These are phyloP conservation scores for Exophiala dermatitidis DNA, from an alignment of 2,329 filamentous ascomycete species.

Conservation along the genomic window DNA sequence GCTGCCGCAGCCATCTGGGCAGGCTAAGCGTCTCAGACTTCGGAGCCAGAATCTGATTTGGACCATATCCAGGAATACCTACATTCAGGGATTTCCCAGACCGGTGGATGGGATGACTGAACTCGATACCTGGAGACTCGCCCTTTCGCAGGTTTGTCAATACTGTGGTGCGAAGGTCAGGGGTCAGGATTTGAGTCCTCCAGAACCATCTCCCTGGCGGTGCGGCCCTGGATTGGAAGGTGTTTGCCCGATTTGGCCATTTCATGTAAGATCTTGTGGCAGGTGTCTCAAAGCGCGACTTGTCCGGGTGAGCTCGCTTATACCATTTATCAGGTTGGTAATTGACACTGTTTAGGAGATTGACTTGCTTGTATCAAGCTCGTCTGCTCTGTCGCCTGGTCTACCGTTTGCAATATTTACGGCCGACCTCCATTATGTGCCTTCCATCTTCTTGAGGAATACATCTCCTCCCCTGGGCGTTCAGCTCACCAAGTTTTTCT, in stretches of 20 bases:
- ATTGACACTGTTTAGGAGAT: constrained; percentile 53
- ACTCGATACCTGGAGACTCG: constrained; percentile 68
- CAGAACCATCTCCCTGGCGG: constrained; percentile 42
- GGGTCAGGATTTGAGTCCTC: constrained; percentile 9
- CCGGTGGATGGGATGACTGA: constrained; percentile 61
- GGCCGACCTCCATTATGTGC: constrained; percentile 53
- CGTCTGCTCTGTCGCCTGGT: constrained; percentile 59
- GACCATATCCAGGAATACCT: constrained; percentile 59
- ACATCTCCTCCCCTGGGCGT: constrained; percentile 42
- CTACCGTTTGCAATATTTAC: constrained; percentile 63
- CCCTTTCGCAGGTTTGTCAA: constrained; percentile 58
- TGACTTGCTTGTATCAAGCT: constrained; percentile 58
- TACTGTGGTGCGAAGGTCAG: constrained; percentile 50
- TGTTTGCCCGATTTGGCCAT: constrained; percentile 63
- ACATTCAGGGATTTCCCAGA: constrained; percentile 60
- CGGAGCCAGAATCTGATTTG: constrained; percentile 61
- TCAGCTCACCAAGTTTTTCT: constrained; percentile 60
- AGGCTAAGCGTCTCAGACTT: constrained; percentile 26
- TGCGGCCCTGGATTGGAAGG: constrained; percentile 56
- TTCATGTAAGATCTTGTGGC: constrained; percentile 60
- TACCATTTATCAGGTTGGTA: not conserved
- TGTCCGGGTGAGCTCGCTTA: constrained; percentile 53
- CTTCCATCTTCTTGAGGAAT: constrained; percentile 49
- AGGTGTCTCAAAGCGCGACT: constrained; percentile 55
- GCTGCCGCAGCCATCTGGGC: constrained; percentile 31